Percentiles rank a stretch among this genome's conserved stretches.
phyloP scores from a whole-genome alignment of 768 basidiomycete genomes.

The Boletus rufocinnamomeus region DNA sequence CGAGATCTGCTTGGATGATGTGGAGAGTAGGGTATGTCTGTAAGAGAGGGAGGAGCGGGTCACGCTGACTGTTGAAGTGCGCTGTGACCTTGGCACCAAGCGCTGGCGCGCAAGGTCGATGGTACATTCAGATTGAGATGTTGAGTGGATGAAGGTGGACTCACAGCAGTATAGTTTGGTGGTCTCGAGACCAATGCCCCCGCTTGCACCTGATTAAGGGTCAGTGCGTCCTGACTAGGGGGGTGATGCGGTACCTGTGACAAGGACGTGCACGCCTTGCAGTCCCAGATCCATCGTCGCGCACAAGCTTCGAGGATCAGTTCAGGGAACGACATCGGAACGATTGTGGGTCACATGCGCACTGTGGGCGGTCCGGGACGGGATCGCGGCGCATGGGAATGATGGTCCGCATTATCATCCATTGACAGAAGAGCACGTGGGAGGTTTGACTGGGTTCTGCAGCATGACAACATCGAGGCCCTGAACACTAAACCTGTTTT shows the following conservation, averaged over 20 bases:
- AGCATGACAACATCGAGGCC: no score
- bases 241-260: slow-evolving; percentile 49
- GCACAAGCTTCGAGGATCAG: not conserved
- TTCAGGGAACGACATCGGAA: not conserved
- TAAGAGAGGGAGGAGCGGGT: slow-evolving; percentile 43
- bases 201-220: slow-evolving; percentile 60
- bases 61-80: slow-evolving; percentile 33
- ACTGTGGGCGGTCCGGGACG: not conserved
- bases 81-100: not conserved
- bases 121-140: not conserved
- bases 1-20: slow-evolving; percentile 54
- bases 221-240: not conserved
- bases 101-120: not conserved
- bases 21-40: slow-evolving; percentile 37
- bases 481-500: no score
- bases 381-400: not conserved
- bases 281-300: slow-evolving; percentile 55
- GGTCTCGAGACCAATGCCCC: slow-evolving; percentile 72
- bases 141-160: slow-evolving; percentile 13
- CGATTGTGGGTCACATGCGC: not conserved
- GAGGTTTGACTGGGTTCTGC: no score
- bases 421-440: no score
- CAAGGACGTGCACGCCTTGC: slow-evolving; percentile 59
- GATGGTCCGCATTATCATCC: not conserved
- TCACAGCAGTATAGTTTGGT: slow-evolving; percentile 56